Conservation (phyloP, 2,329 filamentous ascomycete genomes). For the Arachnomyces sp. region DNA sequence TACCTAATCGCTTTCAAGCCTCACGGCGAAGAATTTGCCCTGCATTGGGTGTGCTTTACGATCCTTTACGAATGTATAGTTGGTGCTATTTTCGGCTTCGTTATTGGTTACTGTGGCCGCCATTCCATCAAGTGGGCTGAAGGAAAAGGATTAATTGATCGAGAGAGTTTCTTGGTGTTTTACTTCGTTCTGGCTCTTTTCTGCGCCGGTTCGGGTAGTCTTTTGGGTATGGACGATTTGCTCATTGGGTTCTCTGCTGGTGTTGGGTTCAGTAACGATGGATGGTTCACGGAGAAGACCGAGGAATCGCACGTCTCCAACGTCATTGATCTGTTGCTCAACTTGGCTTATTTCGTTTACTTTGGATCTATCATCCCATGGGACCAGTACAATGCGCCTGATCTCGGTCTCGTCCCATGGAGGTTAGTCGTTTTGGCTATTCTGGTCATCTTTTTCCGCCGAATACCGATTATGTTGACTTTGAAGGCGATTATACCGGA, state of each 20-base stretch:
- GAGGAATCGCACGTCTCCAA: constrained; percentile 98
- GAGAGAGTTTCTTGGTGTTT: constrained; percentile 96
- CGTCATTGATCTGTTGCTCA: constrained; percentile 95
- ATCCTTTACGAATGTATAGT: constrained; percentile 95
- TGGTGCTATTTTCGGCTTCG: constrained; percentile 79
- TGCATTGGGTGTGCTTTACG: constrained; percentile 82
- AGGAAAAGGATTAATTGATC: constrained; percentile 75
- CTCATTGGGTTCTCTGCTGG: constrained; percentile 91
- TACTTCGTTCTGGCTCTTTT: constrained; percentile 97
- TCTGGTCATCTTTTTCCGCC: constrained; percentile 88
- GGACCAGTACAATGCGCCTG: constrained; percentile 74
- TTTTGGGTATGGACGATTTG: constrained; percentile 86
- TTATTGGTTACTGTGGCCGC: constrained; percentile 80
- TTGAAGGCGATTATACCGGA: constrained; percentile 92
- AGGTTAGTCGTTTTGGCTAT: constrained; percentile 87
- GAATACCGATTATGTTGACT: constrained; percentile 87
- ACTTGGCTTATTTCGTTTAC: constrained; percentile 96
- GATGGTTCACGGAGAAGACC: constrained; percentile 97
- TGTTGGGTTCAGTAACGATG: constrained; percentile 98
- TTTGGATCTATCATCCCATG: constrained; percentile 96
- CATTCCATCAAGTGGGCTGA: constrained; percentile 87
- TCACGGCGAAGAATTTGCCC: constrained; percentile 60
- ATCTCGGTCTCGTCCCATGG: constrained; percentile 75
- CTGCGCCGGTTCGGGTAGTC: constrained; percentile 85
- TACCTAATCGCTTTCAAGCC: constrained; percentile 81